Evolutionary conservation across 1,284 basidiomycete species (phyloP).

Genomic region (Fomes fomentarius): DNA sequence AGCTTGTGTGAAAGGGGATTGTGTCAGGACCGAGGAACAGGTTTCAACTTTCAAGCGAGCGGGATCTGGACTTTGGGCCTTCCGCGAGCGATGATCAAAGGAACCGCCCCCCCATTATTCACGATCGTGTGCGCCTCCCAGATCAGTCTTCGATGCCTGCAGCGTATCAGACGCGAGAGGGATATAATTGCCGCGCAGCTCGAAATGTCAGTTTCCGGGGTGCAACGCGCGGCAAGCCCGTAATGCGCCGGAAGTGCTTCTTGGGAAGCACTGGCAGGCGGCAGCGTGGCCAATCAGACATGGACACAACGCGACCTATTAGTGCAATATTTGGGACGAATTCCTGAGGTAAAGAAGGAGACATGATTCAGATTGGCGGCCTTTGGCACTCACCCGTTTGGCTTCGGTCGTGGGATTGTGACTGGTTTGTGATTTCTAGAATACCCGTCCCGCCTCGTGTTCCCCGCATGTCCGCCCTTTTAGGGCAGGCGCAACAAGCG

Average conservation of each 20-base stretch:
- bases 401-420: conserved; percentile 8
- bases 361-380: conserved; percentile 17
- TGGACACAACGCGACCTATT: conserved; percentile 11
- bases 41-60: conserved; percentile 19
- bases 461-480: conserved; percentile 26
- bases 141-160: conserved; percentile 20
- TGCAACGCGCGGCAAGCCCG: conserved; percentile 1
- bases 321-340: conserved; percentile 9
- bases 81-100: conserved; percentile 27
- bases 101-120: conserved; percentile 26
- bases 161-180: conserved; percentile 25
- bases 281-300: conserved; percentile 5
- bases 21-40: conserved; percentile 13
- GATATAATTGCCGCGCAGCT: conserved; percentile 21
- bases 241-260: too few relatives aligned
- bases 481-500: conserved; percentile 29
- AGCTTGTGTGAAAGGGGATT: conserved; percentile 14
- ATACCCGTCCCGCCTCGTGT: conserved; percentile 25
- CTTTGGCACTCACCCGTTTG: conserved; percentile 14
- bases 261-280: conserved; percentile 1
- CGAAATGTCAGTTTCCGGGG: conserved; percentile 2
- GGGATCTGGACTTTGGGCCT: conserved; percentile 26
- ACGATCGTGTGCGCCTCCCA: conserved; percentile 21
- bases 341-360: conserved; percentile 27
- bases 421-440: conserved; percentile 18